Conservation (phyloP, 2,329 filamentous ascomycete genomes). For the Exophiala alcalophila region DNA sequence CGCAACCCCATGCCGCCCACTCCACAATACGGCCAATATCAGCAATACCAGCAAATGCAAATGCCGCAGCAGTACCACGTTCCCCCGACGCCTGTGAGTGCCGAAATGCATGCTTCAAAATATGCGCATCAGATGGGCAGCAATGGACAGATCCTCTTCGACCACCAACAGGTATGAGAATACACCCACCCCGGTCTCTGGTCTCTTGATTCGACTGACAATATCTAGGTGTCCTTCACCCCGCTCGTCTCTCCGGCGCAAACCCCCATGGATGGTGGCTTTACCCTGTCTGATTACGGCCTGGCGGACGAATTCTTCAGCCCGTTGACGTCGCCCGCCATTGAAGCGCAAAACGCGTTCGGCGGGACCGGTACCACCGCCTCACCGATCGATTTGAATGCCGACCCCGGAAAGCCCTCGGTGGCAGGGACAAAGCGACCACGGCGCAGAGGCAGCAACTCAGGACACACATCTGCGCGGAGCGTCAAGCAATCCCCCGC, state of each 20-base stretch:
- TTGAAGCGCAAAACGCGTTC: conserved; percentile 43
- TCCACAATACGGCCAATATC: conserved; percentile 29
- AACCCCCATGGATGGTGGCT: conserved; percentile 49
- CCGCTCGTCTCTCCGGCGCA: conserved; percentile 51
- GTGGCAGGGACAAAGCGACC: conserved; percentile 40
- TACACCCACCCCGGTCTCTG: too few relatives aligned
- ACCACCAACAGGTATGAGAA: conserved; percentile 42
- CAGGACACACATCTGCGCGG: conserved; percentile 31
- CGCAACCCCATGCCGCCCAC: conserved; percentile 29
- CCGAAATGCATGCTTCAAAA: conserved; percentile 46
- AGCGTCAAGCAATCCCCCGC: conserved; percentile 45
- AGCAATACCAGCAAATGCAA: conserved; percentile 33
- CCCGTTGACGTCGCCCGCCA: conserved; percentile 50
- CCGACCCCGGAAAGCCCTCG: conserved; percentile 34
- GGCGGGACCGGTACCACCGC: conserved; percentile 42
- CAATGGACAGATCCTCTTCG: conserved; percentile 43
- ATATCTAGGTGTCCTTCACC: conserved; percentile 46
- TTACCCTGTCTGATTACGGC: conserved; percentile 47
- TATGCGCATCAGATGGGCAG: conserved; percentile 42
- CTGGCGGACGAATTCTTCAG: conserved; percentile 51
- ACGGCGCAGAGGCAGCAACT: conserved; percentile 39
- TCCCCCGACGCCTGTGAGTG: conserved; percentile 50
- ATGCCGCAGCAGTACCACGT: conserved; percentile 29
- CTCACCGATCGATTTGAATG: conserved; percentile 42
- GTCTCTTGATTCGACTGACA: conserved; percentile 19